phyloP scores from a whole-genome alignment of 164 flowering plant genomes.

The Berberis vulgaris region DNA sequence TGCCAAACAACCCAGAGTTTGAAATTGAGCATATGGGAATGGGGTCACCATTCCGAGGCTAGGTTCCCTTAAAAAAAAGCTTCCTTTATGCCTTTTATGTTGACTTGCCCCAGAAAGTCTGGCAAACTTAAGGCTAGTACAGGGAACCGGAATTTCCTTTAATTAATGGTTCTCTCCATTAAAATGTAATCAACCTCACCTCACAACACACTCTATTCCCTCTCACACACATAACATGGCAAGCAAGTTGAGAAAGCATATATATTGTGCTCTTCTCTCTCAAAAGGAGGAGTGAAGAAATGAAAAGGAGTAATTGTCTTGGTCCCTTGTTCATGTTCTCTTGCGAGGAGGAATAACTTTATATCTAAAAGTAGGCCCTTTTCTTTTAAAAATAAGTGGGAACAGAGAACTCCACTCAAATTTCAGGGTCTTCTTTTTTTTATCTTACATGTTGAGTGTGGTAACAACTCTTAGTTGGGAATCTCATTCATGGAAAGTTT shows the following conservation, averaged over 20 bases:
- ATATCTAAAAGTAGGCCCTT: constrained; percentile 18
- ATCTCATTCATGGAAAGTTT: background rate
- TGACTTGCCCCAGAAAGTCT: constrained; percentile 39
- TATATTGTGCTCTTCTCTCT: constrained; percentile 10
- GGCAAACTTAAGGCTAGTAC: constrained; percentile 20
- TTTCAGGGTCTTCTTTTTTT: constrained; percentile 8
- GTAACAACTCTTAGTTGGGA: background rate
- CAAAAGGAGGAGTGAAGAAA: constrained; percentile 10
- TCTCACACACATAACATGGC: background rate
- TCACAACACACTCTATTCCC: background rate
- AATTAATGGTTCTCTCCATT: constrained; percentile 11
- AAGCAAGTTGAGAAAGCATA: constrained; percentile 21
- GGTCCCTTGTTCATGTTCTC: constrained; percentile 34
- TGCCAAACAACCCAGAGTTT: constrained; percentile 7
- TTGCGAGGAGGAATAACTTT: constrained; percentile 35
- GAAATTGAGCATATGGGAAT: background rate
- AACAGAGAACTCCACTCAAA: constrained; percentile 27
- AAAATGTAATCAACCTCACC: constrained; percentile 3
- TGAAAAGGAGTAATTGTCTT: constrained; percentile 25
- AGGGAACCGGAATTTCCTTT: constrained; percentile 16
- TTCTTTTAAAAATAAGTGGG: constrained; percentile 24
- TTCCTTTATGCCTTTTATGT: constrained; percentile 22
- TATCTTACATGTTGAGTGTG: background rate
- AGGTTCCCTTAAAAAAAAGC: constrained; percentile 23
- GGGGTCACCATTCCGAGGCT: constrained; percentile 12